Conservation (phyloP, 805 yeast species). For the Naumovozyma castellii region DNA sequence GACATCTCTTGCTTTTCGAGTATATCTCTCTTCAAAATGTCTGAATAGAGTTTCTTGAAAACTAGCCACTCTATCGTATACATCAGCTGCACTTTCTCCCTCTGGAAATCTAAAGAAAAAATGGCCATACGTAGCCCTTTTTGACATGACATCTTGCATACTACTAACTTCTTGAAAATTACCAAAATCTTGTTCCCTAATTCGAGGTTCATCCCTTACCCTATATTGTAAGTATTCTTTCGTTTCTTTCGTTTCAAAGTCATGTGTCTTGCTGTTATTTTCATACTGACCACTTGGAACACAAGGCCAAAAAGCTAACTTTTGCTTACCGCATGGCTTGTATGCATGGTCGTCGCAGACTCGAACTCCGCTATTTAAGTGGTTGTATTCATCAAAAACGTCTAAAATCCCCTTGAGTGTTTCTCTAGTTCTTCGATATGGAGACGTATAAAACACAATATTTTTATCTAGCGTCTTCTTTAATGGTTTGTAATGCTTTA, state of each 20-base stretch:
- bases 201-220: constrained; percentile 77
- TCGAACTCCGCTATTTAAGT: constrained; percentile 17
- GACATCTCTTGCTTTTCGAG: constrained; percentile 61
- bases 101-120: constrained; percentile 83
- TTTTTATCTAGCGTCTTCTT: constrained; percentile 39
- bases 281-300: constrained; percentile 24
- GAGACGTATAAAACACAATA: constrained; percentile 77
- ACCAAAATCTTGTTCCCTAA: constrained; percentile 93
- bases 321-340: constrained; percentile 20
- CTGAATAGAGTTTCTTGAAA: constrained; percentile 81
- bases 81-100: constrained; percentile 96
- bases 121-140: constrained; percentile 80
- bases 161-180: constrained; percentile 73
- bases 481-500: constrained; percentile 12
- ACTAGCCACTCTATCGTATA: constrained; percentile 81
- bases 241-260: constrained; percentile 2
- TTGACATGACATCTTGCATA: constrained; percentile 76
- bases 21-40: constrained; percentile 53
- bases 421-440: constrained; percentile 75
- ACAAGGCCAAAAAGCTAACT: constrained; percentile 24
- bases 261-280: constrained; percentile 13
- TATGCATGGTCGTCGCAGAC: constrained; percentile 12
- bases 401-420: constrained; percentile 64
- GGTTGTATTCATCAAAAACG: constrained; percentile 37
- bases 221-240: constrained; percentile 37